Percentiles rank a stretch among this genome's conserved stretches.
Conservation (phyloP, 2,329 filamentous ascomycete species). For the Arthrobotrys sinensis region DNA sequence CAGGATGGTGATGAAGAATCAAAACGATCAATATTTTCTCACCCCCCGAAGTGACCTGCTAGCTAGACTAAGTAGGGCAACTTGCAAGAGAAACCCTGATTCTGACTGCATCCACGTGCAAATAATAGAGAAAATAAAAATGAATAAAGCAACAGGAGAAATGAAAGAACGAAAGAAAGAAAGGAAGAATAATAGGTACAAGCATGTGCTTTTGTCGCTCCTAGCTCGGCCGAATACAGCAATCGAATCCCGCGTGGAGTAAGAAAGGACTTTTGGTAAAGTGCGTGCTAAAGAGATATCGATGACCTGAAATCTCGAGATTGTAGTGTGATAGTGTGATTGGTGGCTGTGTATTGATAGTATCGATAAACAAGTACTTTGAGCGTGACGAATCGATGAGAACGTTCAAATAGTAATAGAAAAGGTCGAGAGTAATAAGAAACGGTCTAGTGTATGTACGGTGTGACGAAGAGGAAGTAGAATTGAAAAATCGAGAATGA, state of each 20-base stretch:
- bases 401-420: neutral
- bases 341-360: neutral
- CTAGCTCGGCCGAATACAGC: slow-evolving; percentile 41
- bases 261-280: slow-evolving; percentile 37
- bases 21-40: slow-evolving; percentile 22
- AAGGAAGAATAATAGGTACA: slow-evolving; percentile 5
- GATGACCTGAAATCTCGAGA: slow-evolving; percentile 8
- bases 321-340: slow-evolving; percentile 12
- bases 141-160: neutral
- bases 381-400: neutral
- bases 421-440: neutral
- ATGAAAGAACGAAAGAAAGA: slow-evolving; percentile 12
- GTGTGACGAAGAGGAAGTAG: neutral
- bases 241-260: slow-evolving; percentile 47
- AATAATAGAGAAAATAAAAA: slow-evolving; percentile 7
- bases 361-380: neutral
- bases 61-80: slow-evolving; percentile 24
- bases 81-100: slow-evolving; percentile 33
- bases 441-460: slow-evolving; percentile 30
- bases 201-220: slow-evolving; percentile 49
- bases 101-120: slow-evolving; percentile 21
- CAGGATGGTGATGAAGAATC: neutral
- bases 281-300: neutral
- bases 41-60: slow-evolving; percentile 9
- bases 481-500: neutral